A percentile compares a stretch with the other conserved stretches of the same genome.
Evolutionary conservation across 768 basidiomycete species (phyloP).

Genomic region (Mycena indigotica): DNA sequence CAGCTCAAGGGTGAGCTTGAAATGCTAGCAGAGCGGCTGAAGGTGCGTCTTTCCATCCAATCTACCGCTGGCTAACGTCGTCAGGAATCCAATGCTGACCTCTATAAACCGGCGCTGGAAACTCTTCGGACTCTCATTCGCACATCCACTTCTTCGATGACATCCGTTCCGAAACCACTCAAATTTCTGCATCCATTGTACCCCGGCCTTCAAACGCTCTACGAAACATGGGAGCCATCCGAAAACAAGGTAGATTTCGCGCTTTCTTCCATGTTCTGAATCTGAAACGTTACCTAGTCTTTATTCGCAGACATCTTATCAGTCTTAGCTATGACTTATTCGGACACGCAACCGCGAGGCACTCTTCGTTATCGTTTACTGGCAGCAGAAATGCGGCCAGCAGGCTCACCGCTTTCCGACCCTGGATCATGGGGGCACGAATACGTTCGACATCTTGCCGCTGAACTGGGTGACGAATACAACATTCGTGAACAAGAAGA

Average conservation of each 20-base stretch:
- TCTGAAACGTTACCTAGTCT: constrained; percentile 51
- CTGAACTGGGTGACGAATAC: constrained; percentile 95
- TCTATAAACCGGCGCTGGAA: constrained; percentile 91
- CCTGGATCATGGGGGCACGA: constrained; percentile 99
- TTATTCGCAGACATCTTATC: constrained; percentile 97
- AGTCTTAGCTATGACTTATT: constrained; percentile 99
- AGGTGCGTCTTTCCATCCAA: constrained; percentile 51
- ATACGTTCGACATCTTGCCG: constrained; percentile 95
- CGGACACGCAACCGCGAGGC: constrained; percentile 94
- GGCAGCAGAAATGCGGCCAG: constrained; percentile 67
- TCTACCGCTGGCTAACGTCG: constrained; percentile 15
- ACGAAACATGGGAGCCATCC: constrained; percentile 78
- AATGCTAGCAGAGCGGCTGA: constrained; percentile 93
- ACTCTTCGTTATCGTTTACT: constrained; percentile 92
- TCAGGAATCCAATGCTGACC: constrained; percentile 83
- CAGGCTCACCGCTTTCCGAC: constrained; percentile 71
- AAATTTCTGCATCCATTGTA: constrained; percentile 98
- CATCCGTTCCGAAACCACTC: constrained; percentile 96
- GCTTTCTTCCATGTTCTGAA: constrained; percentile 2
- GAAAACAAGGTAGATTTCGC: constrained; percentile 64
- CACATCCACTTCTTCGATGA: constrained; percentile 98
- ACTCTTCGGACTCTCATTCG: constrained; percentile 90
- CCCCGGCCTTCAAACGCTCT: constrained; percentile 79
- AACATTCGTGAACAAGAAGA: constrained; percentile 62
- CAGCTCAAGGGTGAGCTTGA: constrained; percentile 93